Percentiles rank a stretch among this genome's conserved stretches.
phyloP scores from a whole-genome alignment of 495 filamentous ascomycete species.

The Articulospora tetracladia region DNA sequence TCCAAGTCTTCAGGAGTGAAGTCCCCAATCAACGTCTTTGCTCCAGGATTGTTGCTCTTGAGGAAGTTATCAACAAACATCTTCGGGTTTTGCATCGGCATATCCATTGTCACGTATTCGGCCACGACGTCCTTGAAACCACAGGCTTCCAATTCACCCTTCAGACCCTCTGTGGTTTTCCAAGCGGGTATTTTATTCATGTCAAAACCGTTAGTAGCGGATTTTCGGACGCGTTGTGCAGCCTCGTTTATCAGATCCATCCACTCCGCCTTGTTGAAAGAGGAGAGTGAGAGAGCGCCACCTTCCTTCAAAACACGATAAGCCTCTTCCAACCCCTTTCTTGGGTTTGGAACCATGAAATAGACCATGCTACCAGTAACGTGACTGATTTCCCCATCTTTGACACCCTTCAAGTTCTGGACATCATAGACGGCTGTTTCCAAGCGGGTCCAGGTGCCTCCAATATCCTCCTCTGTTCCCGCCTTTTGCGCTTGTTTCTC shows the following conservation, averaged over 20 bases:
- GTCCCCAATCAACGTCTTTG: neutral
- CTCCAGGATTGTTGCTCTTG: neutral
- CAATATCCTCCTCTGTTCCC: neutral
- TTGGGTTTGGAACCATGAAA: neutral
- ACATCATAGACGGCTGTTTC: slow-evolving; percentile 3
- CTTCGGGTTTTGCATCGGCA: slow-evolving; percentile 1
- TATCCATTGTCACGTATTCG: neutral
- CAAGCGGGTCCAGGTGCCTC: neutral
- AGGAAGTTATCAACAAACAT: neutral
- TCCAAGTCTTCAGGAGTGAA: neutral
- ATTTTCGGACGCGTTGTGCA: neutral
- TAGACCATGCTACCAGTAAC: neutral
- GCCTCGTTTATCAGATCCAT: slow-evolving; percentile 1
- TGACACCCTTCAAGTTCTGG: neutral
- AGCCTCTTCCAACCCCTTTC: neutral
- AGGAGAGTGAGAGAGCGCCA: neutral
- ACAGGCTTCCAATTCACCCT: neutral
- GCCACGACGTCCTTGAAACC: slow-evolving; percentile 5
- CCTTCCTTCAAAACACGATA: slow-evolving; percentile 4
- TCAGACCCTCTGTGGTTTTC: neutral
- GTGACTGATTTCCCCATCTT: slow-evolving; percentile 8
- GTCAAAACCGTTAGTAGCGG: neutral
- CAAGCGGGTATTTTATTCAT: neutral
- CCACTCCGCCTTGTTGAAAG: neutral
- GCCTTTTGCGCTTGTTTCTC: neutral